Base-by-base conservation (phyloP, 2,329 filamentous ascomycete species). In the Corynespora cassiicola region DNA sequence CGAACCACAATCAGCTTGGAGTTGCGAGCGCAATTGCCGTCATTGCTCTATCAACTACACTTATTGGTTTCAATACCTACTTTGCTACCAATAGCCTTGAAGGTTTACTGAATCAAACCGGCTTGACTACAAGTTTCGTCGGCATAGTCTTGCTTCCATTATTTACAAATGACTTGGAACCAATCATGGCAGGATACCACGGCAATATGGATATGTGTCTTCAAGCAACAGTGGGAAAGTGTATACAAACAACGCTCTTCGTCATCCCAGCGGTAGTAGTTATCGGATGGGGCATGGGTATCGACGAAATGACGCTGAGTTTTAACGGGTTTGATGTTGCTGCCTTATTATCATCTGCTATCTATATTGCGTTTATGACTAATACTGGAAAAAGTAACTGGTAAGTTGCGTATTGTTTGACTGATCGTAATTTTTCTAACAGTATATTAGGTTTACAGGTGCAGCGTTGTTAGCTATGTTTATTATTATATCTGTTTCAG, bases 71-170 rank as follows among this genome's bases (percentile, higher is more conserved):
- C 34, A 45, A 48, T 27, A 46, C 45, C 5, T 22, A 36, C 6
- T 49, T 49, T 18, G 42, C 45, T 5, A 46, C 42, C 1, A 29
- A 42, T 22, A 49, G 28, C 35, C 10, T 49, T 3, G 11, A 46
- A 26, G 45, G 45, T 14, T 24, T 49, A 7, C 31, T 49, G 3
- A 6, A 38, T 3, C 21, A 45, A 7, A 30, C 12, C 7, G 25
- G 23, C 7, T 7, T 49, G 8, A 24, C 45, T 5, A 6, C 22
- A 16, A 36, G 18, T 16, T 49, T 49, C 19, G 12, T 46, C 20
- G 42, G 42, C 6, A 24, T 49, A 3, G 32, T 49, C 20, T 26
- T 49, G 11, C 17, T 49, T n/a, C 45, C 45, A 12, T 6, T 49
- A 11, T 22, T 49, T 16, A 36, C 12, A 11, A 36, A 27, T 12